Percentiles rank a stretch among this genome's conserved stretches.
phyloP scores from a whole-genome alignment of 768 basidiomycete species.

The Pulveroboletus frians region DNA sequence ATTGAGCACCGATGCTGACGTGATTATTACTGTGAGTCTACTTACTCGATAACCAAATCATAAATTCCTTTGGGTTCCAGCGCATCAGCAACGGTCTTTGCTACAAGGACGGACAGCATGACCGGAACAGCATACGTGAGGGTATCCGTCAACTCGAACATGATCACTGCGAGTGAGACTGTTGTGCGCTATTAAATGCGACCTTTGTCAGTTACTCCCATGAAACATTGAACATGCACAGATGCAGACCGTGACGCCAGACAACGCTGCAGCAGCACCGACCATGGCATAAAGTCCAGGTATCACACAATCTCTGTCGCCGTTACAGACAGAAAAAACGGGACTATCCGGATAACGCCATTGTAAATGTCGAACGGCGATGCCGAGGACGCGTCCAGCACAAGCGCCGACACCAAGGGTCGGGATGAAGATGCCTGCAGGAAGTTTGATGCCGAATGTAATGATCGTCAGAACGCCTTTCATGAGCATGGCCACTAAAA shows the following conservation, averaged over 20 bases:
- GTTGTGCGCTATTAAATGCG: slow-evolving; percentile 60
- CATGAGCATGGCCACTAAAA: slow-evolving; percentile 74
- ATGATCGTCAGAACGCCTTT: slow-evolving; percentile 78
- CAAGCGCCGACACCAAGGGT: slow-evolving; percentile 93
- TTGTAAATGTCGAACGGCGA: slow-evolving; percentile 73
- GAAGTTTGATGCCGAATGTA: slow-evolving; percentile 89
- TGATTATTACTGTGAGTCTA: background rate
- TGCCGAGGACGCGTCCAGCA: slow-evolving; percentile 82
- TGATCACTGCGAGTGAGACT: slow-evolving; percentile 93
- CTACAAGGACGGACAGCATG: slow-evolving; percentile 80
- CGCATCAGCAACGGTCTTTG: slow-evolving; percentile 32
- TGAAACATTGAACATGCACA: background rate
- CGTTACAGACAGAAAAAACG: slow-evolving; percentile 63
- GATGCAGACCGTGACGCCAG: slow-evolving; percentile 78
- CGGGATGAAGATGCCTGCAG: slow-evolving; percentile 96
- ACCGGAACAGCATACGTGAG: slow-evolving; percentile 89
- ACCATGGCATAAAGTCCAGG: slow-evolving; percentile 96
- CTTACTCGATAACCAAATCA: slow-evolving; percentile 86
- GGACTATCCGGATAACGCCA: slow-evolving; percentile 51
- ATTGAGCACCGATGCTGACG: background rate
- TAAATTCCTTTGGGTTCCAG: slow-evolving; percentile 84
- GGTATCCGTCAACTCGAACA: slow-evolving; percentile 91
- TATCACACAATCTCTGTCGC: slow-evolving; percentile 68
- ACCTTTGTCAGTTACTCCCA: slow-evolving; percentile 6
- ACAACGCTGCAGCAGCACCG: slow-evolving; percentile 89